These are phyloP conservation scores for Vigna reflexopilosa DNA, from an alignment of 306 rosid species.

Conservation along the genomic window DNA sequence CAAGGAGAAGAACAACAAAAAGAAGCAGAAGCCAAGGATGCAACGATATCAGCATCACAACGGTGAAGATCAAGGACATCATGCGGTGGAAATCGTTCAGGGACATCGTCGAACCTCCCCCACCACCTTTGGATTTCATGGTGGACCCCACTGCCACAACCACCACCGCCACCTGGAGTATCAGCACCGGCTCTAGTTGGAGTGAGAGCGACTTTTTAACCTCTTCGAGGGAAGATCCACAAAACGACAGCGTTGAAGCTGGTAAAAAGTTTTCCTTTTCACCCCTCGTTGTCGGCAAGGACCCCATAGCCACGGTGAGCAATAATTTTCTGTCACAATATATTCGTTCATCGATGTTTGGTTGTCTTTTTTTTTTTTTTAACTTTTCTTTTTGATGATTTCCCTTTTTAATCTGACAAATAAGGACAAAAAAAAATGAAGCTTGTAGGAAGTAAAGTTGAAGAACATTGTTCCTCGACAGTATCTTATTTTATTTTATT, in stretches of 20 bases:
- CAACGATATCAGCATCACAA: constrained; percentile 39
- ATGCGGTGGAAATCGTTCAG: constrained; percentile 82
- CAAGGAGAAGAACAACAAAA: background rate
- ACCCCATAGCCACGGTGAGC: constrained; percentile 56
- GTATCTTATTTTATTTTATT: background rate
- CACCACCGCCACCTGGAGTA: constrained; percentile 41
- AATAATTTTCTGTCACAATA: constrained; percentile 42
- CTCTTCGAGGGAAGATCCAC: constrained; percentile 48
- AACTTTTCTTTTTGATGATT: background rate
- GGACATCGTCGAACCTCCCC: constrained; percentile 56
- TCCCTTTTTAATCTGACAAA: background rate
- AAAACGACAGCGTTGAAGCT: constrained; percentile 44
- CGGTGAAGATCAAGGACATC: constrained; percentile 73
- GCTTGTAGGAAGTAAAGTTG: constrained; percentile 28
- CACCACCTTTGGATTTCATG: constrained; percentile 46
- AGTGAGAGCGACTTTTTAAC: constrained; percentile 80
- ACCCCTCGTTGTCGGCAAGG: constrained; percentile 66
- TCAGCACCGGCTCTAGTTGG: constrained; percentile 72
- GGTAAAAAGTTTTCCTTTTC: constrained; percentile 44
- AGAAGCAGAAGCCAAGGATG: constrained; percentile 1
- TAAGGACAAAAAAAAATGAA: constrained; percentile 31
- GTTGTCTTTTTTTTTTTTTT: background rate
- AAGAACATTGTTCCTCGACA: background rate
- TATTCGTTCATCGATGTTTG: constrained; percentile 38
- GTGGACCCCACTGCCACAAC: constrained; percentile 24